Evolutionary conservation across 1,139 yeast species (phyloP).

Genomic region (Geotrichum phurueaensis): DNA sequence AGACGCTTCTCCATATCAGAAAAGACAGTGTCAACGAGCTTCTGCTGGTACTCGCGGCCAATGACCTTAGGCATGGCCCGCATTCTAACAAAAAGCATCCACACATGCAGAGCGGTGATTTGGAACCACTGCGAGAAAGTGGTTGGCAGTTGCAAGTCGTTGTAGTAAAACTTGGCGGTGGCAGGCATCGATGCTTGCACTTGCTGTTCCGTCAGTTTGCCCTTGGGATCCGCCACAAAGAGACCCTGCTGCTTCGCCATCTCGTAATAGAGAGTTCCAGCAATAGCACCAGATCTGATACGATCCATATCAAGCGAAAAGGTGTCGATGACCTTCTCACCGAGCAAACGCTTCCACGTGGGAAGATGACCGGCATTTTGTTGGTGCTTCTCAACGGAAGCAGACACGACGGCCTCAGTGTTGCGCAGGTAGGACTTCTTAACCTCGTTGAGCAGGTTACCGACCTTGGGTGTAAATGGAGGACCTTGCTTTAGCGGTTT

Average conservation of each 20-base stretch:
- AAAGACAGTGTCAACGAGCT: slow-evolving; percentile 81
- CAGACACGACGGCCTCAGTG: slow-evolving; percentile 11
- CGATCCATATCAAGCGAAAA: slow-evolving; percentile 86
- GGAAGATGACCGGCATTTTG: slow-evolving; percentile 40
- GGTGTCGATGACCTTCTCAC: slow-evolving; percentile 60
- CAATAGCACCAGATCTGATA: slow-evolving; percentile 88
- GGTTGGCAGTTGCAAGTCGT: slow-evolving; percentile 71
- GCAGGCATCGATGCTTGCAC: slow-evolving; percentile 25
- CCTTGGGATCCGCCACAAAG: slow-evolving; percentile 49
- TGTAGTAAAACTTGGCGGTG: slow-evolving; percentile 45
- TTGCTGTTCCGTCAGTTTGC: slow-evolving; percentile 15
- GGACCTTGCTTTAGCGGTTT: slow-evolving; percentile 9
- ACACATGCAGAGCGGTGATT: slow-evolving; percentile 79
- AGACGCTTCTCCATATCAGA: slow-evolving; percentile 83
- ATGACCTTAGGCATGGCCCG: slow-evolving; percentile 89
- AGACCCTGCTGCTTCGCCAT: slow-evolving; percentile 82
- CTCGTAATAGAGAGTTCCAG: slow-evolving; percentile 81
- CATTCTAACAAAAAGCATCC: slow-evolving; percentile 93
- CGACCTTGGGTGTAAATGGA: slow-evolving; percentile 15
- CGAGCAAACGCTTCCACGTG: slow-evolving; percentile 62
- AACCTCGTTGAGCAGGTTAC: slow-evolving; percentile 15
- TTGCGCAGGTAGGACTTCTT: slow-evolving; percentile 11
- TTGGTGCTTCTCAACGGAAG: slow-evolving; percentile 11
- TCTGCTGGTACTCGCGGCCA: slow-evolving; percentile 87
- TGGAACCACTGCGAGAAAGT: slow-evolving; percentile 95